phyloP scores from a whole-genome alignment of 23 red algal genomes.

The Gracilaria caudata region DNA sequence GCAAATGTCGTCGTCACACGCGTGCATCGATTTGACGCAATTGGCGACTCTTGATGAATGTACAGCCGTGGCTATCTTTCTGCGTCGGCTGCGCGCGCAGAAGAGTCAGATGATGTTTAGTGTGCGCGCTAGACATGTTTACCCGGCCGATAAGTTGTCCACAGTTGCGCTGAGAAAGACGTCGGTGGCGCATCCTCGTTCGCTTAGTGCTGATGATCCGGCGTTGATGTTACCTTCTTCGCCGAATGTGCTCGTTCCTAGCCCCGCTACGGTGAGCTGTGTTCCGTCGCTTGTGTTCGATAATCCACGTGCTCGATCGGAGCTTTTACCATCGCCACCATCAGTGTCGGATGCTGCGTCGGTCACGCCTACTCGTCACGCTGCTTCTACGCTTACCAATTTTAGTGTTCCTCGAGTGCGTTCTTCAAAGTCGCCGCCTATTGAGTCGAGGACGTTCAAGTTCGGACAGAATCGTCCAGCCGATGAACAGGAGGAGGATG shows the following conservation, averaged over 20 bases:
- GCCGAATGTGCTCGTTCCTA: background rate
- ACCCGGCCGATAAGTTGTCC: background rate
- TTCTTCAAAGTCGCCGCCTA: conserved; percentile 8
- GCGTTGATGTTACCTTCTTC: background rate
- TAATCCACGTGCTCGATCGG: conserved; percentile 4
- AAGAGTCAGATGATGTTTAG: background rate
- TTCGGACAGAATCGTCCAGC: background rate
- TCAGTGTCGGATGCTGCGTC: background rate
- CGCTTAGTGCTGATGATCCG: background rate
- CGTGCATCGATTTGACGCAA: conserved; percentile 9
- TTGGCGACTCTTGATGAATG: conserved; percentile 51
- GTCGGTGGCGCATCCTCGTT: background rate
- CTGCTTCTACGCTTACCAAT: background rate
- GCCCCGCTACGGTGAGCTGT: background rate
- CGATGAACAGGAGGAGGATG: conserved; percentile 7
- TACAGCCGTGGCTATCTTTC: conserved; percentile 43
- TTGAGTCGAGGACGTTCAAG: background rate
- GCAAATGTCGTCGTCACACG: background rate
- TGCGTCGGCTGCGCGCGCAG: conserved; percentile 15
- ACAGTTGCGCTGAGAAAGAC: background rate
- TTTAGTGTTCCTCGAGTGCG: background rate
- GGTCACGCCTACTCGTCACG: background rate
- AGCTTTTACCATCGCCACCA: conserved; percentile 25
- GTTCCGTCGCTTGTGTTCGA: background rate
- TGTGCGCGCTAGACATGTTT: background rate